Base-by-base conservation (phyloP, 2,329 filamentous ascomycete species). In the Cryphonectria japonica region DNA sequence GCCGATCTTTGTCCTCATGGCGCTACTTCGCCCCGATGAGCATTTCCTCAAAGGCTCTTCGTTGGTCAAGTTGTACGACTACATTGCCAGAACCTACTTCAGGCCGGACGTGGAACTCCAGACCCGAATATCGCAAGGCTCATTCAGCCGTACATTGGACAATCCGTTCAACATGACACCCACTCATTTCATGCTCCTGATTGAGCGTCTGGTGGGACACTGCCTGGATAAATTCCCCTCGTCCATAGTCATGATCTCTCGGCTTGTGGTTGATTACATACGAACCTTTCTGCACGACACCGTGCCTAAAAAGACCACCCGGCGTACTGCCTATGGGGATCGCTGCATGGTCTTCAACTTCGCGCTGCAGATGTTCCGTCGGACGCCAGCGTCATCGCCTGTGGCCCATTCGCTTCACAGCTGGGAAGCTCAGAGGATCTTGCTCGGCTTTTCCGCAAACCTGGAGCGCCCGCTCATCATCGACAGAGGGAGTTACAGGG, bases 351-450 rank as follows among this genome's bases (percentile, higher is more conserved):
- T 86, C 5, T 82, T 83, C 75, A 87, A 87, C 74, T 68, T 75
- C 34, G 77, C 82, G 1, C 75, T 87, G 7, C 72, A 71, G 32
- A 74, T 77, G 7, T 79, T 87, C 29, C 80, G 79, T 34, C 75
- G 75, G 65, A 80, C 80, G 22, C 76, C 83, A 3, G 73, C 75
- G 0, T 72, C 76, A n/a, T 72, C 71, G 16, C 77, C 79, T 0
- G 34, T 81, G 13, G 71, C 73, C 22, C 80, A 83, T 52, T 83
- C 82, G 78, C 76, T 78, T 4, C 81, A 84, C 77, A 87, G 86
- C 73, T 91, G 89, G 89, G 82, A 85, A 69, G 88, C 88, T 0
- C 87, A 90, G 73, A 85, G 83, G 64, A 78, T 83, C 6, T 79
- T 91, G 39, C 78, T 91, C 34, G 80, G 82, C 26, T 81, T 86